Evolutionary conservation across 1,284 basidiomycete species (phyloP).

Genomic region (Leccinum solheimii): DNA sequence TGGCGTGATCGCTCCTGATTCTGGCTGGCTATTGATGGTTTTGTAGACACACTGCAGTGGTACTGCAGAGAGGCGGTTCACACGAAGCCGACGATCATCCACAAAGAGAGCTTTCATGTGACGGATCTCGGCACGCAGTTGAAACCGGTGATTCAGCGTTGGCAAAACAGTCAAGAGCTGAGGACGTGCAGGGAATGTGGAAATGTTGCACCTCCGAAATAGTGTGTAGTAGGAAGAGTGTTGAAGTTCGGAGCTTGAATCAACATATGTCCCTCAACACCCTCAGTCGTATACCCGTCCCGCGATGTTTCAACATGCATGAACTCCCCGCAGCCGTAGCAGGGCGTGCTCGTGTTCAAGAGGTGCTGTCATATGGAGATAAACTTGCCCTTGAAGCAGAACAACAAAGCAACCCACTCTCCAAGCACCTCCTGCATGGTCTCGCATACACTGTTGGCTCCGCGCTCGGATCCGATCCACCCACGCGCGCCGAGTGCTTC

Average conservation of each 20-base stretch:
- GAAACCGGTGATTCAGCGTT: constrained; percentile 86
- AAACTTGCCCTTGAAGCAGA: constrained; percentile 9
- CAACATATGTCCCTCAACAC: not conserved
- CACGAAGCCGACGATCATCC: constrained; percentile 75
- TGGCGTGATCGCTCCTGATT: not conserved
- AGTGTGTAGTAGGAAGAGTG: constrained; percentile 4
- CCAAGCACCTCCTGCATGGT: constrained; percentile 47
- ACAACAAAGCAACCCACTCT: constrained; percentile 33
- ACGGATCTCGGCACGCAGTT: constrained; percentile 92
- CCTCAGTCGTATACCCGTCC: constrained; percentile 22
- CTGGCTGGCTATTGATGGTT: not conserved
- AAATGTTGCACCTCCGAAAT: constrained; percentile 64
- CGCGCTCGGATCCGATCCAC: constrained; percentile 50
- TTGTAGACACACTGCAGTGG: constrained; percentile 87
- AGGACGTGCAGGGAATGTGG: constrained; percentile 75
- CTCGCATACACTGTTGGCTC: constrained; percentile 59
- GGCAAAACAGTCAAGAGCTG: constrained; percentile 62
- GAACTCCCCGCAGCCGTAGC: constrained; percentile 41
- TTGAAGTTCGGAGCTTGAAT: constrained; percentile 20
- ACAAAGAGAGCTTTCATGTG: constrained; percentile 87
- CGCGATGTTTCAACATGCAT: constrained; percentile 43
- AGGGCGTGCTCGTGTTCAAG: constrained; percentile 36
- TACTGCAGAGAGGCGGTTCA: constrained; percentile 81
- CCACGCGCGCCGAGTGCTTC: constrained; percentile 43
- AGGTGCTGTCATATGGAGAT: constrained; percentile 7